Percentiles rank a stretch among this genome's conserved stretches.
phyloP scores from a whole-genome alignment of 2,329 filamentous ascomycete species.

The Coleophoma eucalyptorum region DNA sequence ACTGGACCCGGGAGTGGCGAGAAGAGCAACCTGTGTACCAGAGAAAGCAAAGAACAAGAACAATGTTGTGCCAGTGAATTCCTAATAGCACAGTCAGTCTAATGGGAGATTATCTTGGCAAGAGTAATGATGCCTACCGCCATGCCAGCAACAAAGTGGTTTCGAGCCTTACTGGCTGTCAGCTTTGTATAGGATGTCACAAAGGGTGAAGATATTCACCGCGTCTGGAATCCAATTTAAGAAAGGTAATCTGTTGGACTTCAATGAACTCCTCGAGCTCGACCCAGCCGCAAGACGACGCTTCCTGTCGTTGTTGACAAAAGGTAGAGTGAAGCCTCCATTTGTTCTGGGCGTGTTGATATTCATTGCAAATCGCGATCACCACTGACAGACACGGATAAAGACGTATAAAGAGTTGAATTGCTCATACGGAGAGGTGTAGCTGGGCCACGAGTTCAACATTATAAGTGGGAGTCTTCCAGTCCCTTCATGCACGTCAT shows the following conservation, averaged over 20 bases:
- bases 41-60: slow-evolving; percentile 24
- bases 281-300: not conserved
- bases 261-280: slow-evolving; percentile 10
- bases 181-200: not conserved
- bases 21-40: slow-evolving; percentile 16
- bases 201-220: slow-evolving; percentile 3
- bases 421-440: too few relatives aligned
- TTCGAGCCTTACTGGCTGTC: slow-evolving; percentile 10
- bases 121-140: slow-evolving; percentile 11
- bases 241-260: slow-evolving; percentile 14
- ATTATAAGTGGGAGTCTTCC: too few relatives aligned
- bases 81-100: not conserved
- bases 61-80: slow-evolving; percentile 16
- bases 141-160: slow-evolving; percentile 17
- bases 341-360: slow-evolving; percentile 16
- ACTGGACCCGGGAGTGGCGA: slow-evolving; percentile 19
- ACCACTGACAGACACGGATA: too few relatives aligned
- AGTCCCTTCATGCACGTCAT: too few relatives aligned
- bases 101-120: not conserved
- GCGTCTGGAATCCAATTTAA: slow-evolving; percentile 12
- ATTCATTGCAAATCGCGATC: slow-evolving; percentile 11
- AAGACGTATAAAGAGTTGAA: too few relatives aligned
- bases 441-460: too few relatives aligned
- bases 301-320: slow-evolving; percentile 10
- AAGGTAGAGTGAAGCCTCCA: slow-evolving; percentile 16